phyloP scores from a whole-genome alignment of 768 basidiomycete species.

The Termitomyces sp. region DNA sequence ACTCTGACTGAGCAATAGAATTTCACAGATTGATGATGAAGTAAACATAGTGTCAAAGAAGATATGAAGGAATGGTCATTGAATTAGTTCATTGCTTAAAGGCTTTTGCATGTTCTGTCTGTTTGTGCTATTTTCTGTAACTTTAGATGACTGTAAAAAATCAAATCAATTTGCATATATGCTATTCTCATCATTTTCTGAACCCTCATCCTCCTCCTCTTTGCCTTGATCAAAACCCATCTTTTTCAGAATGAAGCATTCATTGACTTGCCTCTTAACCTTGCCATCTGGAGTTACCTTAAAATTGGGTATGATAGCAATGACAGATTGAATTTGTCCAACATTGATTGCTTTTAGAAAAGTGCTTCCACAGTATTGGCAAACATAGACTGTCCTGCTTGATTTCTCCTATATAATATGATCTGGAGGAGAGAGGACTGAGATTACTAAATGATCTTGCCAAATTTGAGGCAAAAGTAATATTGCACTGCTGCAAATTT shows the following conservation, averaged over 20 bases:
- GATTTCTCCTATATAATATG: background rate
- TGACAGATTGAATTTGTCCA: slow-evolving; percentile 1
- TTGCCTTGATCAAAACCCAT: background rate
- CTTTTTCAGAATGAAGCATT: slow-evolving; percentile 2
- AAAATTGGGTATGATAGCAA: slow-evolving; percentile 4
- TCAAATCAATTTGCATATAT: background rate
- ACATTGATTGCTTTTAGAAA: background rate
- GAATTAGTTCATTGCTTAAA: too few relatives aligned
- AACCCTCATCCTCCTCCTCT: background rate
- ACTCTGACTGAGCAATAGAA: too few relatives aligned
- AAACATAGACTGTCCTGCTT: background rate
- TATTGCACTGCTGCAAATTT: background rate
- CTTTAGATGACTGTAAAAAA: background rate
- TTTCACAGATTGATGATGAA: too few relatives aligned
- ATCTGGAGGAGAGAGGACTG: background rate
- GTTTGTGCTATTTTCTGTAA: background rate
- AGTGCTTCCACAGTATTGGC: background rate
- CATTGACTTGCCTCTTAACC: background rate
- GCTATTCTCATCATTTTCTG: background rate
- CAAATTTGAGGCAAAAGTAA: background rate
- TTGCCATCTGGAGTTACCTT: background rate
- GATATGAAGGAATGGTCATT: too few relatives aligned
- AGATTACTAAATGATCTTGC: background rate
- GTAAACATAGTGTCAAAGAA: too few relatives aligned
- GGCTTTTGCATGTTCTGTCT: too few relatives aligned